A percentile compares a stretch with the other conserved stretches of the same genome.
Evolutionary conservation across 2,329 filamentous ascomycete genomes (phyloP).

Genomic region (Colletotrichum sidae): DNA sequence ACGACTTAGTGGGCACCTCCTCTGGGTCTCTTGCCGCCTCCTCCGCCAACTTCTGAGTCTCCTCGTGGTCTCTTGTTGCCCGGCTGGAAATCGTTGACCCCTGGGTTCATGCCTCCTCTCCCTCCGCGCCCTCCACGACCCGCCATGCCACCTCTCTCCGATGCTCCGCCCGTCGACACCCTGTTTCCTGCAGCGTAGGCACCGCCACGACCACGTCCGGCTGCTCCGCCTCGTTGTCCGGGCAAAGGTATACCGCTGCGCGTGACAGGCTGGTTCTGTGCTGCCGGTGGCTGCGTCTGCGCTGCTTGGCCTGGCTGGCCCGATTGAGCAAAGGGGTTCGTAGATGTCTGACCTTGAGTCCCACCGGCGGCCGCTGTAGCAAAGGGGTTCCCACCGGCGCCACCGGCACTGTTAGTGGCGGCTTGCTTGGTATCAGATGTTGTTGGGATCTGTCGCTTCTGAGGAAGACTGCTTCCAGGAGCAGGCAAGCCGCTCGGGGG

Average conservation of each 20-base stretch:
- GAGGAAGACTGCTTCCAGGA: conserved; percentile 21
- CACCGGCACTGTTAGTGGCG: background rate
- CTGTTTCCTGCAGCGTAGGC: conserved; percentile 54
- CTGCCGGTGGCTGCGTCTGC: conserved; percentile 21
- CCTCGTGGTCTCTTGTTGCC: conserved; percentile 69
- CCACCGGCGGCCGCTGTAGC: conserved; percentile 10
- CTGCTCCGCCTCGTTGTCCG: conserved; percentile 49
- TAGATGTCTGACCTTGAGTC: conserved; percentile 7
- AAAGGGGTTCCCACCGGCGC: conserved; percentile 30
- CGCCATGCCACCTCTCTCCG: conserved; percentile 48
- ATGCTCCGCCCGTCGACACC: conserved; percentile 44
- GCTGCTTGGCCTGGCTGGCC: conserved; percentile 24
- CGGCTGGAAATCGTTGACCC: conserved; percentile 67
- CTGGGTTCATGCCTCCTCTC: conserved; percentile 60
- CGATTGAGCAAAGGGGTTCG: conserved; percentile 33
- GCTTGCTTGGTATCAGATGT: conserved; percentile 12
- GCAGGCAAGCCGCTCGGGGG: conserved; percentile 16
- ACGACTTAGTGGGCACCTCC: conserved; percentile 50
- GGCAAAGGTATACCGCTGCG: conserved; percentile 54
- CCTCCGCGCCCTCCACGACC: conserved; percentile 53
- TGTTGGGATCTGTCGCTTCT: conserved; percentile 25
- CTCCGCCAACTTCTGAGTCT: conserved; percentile 56
- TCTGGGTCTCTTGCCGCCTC: conserved; percentile 55
- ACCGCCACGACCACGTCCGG: conserved; percentile 50
- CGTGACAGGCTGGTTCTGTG: conserved; percentile 21